Evolutionary conservation across 306 rosid genomes (phyloP), one percentile per base, ranked within the genome.

Genomic region (Trichosanthes truncata): DNA sequence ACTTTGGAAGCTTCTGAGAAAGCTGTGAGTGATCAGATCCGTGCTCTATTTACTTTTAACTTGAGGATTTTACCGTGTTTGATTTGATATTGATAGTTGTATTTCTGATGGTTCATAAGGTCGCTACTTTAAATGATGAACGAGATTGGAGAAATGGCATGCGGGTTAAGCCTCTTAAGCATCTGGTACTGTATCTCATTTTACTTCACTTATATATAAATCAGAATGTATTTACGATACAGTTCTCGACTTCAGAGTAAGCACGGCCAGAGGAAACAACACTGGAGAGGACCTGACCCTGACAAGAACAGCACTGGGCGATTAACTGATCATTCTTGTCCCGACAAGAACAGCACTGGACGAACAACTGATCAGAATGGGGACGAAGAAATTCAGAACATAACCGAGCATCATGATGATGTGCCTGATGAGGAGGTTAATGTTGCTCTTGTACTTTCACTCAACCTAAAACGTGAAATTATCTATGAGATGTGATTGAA

Each of bases 71-170:
- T 51, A 5, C 23, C 3, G 1, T 46, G 15, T 14, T 52, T 52
- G 63, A 33, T 29, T 51, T 33, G 26, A 33, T 29, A 52, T 51
- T n/a, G 38, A 45, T 74, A 26, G 57, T 72, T 52, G 43, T 56
- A 31, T 71, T 38, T 52, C 55, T 71, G 78, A 33, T 81, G 36
- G 46, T 81, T 78, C 63, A 46, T 25, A 81, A 96, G 99, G 98
- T 86, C 84, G 90, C 91, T 71, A 86, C 91, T 79, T 86, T 96
- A 76, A 93, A 89, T 56, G 79, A 96, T 65, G 92, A 90, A 80
- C 84, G 82, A 84, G 98, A 96, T 84, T 96, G 99, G 99, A 90
- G 99, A 85, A 91, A 87, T 86, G 94, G 99, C 88, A 83, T 96
- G 98, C 91, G 84, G 21, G 99, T 96, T 86, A 96, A 96, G 91